Conservation (phyloP, 2,329 filamentous ascomycete species). For the Emmonsia crescens region DNA sequence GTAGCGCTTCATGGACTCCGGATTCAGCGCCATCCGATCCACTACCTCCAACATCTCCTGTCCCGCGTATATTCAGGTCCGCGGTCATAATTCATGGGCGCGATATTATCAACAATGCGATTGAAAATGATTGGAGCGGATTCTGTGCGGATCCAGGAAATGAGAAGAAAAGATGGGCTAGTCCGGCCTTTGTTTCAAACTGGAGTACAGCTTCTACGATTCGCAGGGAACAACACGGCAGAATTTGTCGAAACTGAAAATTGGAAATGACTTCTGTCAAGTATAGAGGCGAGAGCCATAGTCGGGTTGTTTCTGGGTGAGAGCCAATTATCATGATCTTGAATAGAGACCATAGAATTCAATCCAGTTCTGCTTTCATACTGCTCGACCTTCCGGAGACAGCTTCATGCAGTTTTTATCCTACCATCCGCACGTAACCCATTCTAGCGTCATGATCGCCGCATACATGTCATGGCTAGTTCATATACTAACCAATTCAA, state of each 20-base stretch:
- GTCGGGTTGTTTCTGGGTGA: not conserved
- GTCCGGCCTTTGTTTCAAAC: not conserved
- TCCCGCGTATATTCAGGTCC: slow-evolving; percentile 5
- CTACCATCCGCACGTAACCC: not conserved
- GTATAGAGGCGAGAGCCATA: not conserved
- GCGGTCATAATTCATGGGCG: slow-evolving; percentile 7
- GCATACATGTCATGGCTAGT: too few relatives aligned
- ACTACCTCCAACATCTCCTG: slow-evolving; percentile 1
- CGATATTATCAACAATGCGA: slow-evolving; percentile 9
- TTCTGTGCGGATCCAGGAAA: not conserved
- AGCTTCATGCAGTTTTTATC: not conserved
- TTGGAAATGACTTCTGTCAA: not conserved
- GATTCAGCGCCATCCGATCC: not conserved
- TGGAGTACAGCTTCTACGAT: not conserved
- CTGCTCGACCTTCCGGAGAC: not conserved
- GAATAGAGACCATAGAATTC: not conserved
- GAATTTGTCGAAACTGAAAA: not conserved
- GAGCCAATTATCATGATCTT: not conserved
- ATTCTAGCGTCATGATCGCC: too few relatives aligned
- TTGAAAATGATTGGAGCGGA: slow-evolving; percentile 7
- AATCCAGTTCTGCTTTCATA: too few relatives aligned
- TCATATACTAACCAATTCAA: not conserved
- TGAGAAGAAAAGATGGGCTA: not conserved
- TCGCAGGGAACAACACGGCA: not conserved
- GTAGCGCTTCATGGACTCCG: not conserved